These are phyloP conservation scores for Aquanectria penicillioides DNA, from an alignment of 2,329 filamentous ascomycete species.

Conservation along the genomic window DNA sequence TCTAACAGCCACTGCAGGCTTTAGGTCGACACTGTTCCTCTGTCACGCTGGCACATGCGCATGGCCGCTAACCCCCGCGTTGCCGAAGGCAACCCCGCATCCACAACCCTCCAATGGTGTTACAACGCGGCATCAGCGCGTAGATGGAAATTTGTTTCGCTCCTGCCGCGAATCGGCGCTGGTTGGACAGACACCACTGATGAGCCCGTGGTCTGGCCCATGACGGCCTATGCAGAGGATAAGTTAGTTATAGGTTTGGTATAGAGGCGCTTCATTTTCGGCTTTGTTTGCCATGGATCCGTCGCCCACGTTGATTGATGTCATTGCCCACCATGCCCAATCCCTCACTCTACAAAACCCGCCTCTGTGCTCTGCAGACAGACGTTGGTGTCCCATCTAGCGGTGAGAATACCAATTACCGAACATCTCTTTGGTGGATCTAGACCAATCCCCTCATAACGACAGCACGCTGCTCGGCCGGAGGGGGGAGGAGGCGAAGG, in stretches of 20 bases:
- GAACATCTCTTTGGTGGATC: conserved; percentile 11
- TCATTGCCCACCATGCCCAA: conserved; percentile 34
- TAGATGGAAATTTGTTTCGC: conserved; percentile 34
- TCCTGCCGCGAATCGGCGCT: neutral
- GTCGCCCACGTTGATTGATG: conserved; percentile 3
- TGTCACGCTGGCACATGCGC: conserved; percentile 37
- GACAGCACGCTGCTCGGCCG: conserved; percentile 1
- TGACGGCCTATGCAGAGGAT: conserved; percentile 26
- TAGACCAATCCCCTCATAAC: conserved; percentile 10
- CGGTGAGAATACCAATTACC: conserved; percentile 33
- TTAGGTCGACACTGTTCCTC: conserved; percentile 20
- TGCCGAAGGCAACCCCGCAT: conserved; percentile 41
- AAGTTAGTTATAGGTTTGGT: no score
- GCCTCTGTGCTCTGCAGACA: no score
- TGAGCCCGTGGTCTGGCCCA: conserved; percentile 21
- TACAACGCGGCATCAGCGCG: conserved; percentile 43
- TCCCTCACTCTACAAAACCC: no score
- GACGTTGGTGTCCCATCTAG: conserved; percentile 28
- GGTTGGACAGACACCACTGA: neutral
- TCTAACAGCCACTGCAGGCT: conserved; percentile 1
- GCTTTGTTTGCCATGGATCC: conserved; percentile 16
- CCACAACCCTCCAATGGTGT: conserved; percentile 19
- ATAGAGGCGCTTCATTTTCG: conserved; percentile 14
- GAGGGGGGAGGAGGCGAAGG: conserved; percentile 1
- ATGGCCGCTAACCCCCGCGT: conserved; percentile 43